Base-by-base conservation (phyloP, 192 early-diverging fungal genomes). In the Helicostylum pulchrum region DNA sequence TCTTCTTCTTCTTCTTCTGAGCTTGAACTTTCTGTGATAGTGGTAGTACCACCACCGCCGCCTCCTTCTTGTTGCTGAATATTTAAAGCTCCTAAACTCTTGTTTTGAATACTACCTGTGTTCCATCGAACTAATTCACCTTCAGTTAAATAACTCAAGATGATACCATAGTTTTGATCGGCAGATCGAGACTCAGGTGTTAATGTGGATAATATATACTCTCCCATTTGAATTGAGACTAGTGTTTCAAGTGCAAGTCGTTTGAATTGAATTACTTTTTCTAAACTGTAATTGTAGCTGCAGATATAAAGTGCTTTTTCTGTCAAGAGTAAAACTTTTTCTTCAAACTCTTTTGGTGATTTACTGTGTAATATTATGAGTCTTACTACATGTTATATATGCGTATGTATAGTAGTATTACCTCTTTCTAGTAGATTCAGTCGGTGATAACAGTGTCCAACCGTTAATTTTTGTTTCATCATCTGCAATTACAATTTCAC, bases 251-350 rank as follows among this genome's bases (percentile, higher is more conserved):
- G 69, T 26, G 76, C 84, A 30, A 91, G 68, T 39, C 86, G 67
- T 57, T 80, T 72, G 53, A 87, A 87, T 72, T 87, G 80, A 0
- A 86, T 70, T 0, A 88, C 84, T 65, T 89, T 88, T 57, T 88
- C 86, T 64, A 85, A 66, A 61, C 81, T 80, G 52, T 88, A 85
- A 68, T 88, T 79, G 34, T 85, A 88, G 17, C 83, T 77, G 64
- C 89, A 91, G 17, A 91, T 70, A 64, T 89, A 89, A 0, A 91
- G 61, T 0, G 89, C 87, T 31, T 76, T 76, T 34, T 80, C 71
- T 0, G 89, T 88, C 20, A 91, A 60, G 0, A 87, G 65, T 4
- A 91, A 71, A 12, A 91, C 83, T 67, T 87, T 84, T 66, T 91
- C 87, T 61, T 82, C 80, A 36, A 80, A 81, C 7, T 71, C 68